Base-by-base conservation (phyloP, 352 stramenopile species). In the Phytophthora pinifolia region DNA sequence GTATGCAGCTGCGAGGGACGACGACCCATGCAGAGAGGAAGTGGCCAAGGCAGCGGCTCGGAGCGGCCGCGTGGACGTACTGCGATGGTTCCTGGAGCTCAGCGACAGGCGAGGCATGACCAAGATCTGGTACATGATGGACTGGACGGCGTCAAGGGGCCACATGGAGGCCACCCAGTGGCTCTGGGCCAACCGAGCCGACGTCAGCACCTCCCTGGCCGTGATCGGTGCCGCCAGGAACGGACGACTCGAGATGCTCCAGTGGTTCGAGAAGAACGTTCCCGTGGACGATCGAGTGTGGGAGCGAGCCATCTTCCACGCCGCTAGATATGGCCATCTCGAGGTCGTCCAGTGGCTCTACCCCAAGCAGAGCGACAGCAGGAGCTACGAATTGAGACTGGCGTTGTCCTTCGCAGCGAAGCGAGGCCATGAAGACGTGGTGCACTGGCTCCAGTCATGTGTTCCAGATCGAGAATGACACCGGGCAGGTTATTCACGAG, bases 371-470 rank as follows among this genome's bases (percentile, higher is more conserved):
- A 35, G 38, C 12, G 32, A 58, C 35, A 33, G 42, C 1, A 59
- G 47, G n/a, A 46, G 49, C 17, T 30, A 48, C 33, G 54, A 34
- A 9, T 31, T 53, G 35, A 35, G 32, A 12, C 9, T 38, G 14
- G 56, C 56, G 9, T 43, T 59, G 42, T 30, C 33, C 4, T 52
- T 35, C 3, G 56, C 54, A 0, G 54, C 54, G n/a, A 44, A 17
- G 10, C 30, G 39, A 42, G 54, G 54, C 17, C 55, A 62, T 17
- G 8, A 62, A 20, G 29, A 51, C 6, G 51, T 70, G 29, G 38
- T 70, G 44, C 36, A 62, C 14, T 68, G 62, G 62, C 50, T 70
- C 20, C 30, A 47, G 42, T 27, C 42, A 48, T 17, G 42, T 36
- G 42, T 48, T 14, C 42, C 36, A 48, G 27, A 48, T 30, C 15